Conservation (phyloP, 2,329 filamentous ascomycete genomes). For the Penicillium sp. region DNA sequence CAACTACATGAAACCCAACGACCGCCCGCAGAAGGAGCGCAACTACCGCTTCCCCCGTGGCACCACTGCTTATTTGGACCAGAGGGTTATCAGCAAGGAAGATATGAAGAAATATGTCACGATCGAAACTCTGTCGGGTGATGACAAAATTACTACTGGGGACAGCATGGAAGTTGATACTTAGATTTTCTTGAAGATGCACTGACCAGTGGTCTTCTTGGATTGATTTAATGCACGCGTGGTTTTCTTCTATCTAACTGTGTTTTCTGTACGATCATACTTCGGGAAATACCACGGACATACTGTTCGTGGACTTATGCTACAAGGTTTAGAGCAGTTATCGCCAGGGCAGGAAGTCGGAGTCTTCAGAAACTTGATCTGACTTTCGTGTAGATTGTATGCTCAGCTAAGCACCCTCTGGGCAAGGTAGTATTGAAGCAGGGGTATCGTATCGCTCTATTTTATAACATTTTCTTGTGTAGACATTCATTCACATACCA, state of each 20-base stretch:
- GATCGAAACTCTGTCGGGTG: conserved; percentile 76
- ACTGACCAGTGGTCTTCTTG: conserved; percentile 12
- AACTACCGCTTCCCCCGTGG: conserved; percentile 88
- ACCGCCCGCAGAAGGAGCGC: conserved; percentile 84
- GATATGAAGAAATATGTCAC: conserved; percentile 93
- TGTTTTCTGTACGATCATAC: conserved; percentile 6
- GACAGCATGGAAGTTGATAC: conserved; percentile 66
- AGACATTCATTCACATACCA: neutral
- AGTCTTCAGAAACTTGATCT: neutral
- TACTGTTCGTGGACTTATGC: conserved; percentile 2
- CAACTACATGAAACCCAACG: conserved; percentile 91
- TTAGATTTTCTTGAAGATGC: conserved; percentile 20
- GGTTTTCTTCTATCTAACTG: conserved; percentile 8
- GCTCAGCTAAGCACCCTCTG: neutral
- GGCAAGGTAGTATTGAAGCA: neutral
- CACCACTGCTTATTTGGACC: conserved; percentile 92
- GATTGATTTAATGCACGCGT: conserved; percentile 17
- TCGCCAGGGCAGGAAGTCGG: neutral
- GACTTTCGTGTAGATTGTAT: neutral
- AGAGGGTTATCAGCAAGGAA: conserved; percentile 92
- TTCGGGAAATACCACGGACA: neutral
- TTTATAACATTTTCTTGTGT: conserved; percentile 2
- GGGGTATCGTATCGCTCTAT: conserved; percentile 15
- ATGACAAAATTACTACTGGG: conserved; percentile 58
- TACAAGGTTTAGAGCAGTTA: conserved; percentile 1